Conservation (phyloP, 768 basidiomycete genomes). For the Boletus speciosus region DNA sequence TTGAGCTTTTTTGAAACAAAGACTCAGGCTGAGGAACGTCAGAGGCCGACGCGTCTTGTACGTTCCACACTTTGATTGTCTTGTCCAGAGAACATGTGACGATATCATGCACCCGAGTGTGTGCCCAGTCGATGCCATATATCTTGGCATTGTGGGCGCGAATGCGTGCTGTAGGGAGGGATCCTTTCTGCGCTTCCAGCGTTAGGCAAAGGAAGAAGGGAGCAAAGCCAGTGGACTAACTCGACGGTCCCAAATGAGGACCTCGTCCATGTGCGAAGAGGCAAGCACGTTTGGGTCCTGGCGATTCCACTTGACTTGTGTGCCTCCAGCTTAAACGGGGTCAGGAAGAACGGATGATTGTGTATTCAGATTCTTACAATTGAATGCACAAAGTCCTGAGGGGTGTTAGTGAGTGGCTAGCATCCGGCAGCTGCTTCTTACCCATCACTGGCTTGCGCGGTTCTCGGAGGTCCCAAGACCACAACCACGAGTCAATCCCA, state of each 20-base stretch:
- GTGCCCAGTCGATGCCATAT: constrained; percentile 97
- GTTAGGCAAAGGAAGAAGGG: constrained; percentile 4
- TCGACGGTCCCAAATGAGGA: constrained; percentile 92
- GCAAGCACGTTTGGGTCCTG: constrained; percentile 84
- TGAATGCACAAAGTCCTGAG: constrained; percentile 56
- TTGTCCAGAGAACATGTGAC: constrained; percentile 95
- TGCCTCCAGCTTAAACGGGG: constrained; percentile 63
- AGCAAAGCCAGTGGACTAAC: constrained; percentile 41
- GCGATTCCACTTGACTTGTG: constrained; percentile 97
- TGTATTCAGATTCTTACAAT: constrained; percentile 34
- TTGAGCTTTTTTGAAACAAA: constrained; percentile 6
- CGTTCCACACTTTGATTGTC: constrained; percentile 83
- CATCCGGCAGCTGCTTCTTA: constrained; percentile 15
- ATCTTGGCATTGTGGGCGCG: constrained; percentile 87
- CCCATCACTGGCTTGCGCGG: constrained; percentile 70
- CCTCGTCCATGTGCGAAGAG: constrained; percentile 82
- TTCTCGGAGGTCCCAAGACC: constrained; percentile 87
- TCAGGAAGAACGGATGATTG: neutral
- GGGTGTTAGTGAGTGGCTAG: neutral
- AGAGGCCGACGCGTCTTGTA: constrained; percentile 19
- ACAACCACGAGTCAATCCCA: constrained; percentile 90
- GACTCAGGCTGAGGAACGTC: constrained; percentile 13
- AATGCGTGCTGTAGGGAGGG: constrained; percentile 71
- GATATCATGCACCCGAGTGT: constrained; percentile 67
- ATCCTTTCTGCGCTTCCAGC: constrained; percentile 65